These are phyloP conservation scores for Penicillium thymicola DNA, from an alignment of 2,329 filamentous ascomycete genomes.

Conservation along the genomic window DNA sequence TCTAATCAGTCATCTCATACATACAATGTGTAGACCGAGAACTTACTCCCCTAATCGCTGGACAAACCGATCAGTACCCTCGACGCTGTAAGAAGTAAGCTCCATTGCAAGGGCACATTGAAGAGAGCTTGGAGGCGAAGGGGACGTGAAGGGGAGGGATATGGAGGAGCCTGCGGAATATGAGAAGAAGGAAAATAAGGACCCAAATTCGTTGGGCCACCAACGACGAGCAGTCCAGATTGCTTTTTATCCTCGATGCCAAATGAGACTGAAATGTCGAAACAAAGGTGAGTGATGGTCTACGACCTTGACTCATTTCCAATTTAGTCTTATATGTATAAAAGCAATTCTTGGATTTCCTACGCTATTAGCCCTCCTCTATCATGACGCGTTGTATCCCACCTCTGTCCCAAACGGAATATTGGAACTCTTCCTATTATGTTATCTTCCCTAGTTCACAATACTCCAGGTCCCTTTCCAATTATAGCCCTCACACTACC, in stretches of 20 bases:
- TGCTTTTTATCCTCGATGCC: neutral
- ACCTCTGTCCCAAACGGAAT: neutral
- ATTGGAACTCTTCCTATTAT: neutral
- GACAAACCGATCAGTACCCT: neutral
- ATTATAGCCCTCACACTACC: neutral
- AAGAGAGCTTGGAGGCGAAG: neutral
- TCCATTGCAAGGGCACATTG: neutral
- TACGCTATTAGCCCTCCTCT: neutral
- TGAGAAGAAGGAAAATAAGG: neutral
- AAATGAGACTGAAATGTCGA: neutral
- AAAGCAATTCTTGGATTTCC: no score
- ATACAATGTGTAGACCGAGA: neutral
- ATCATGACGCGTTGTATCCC: neutral
- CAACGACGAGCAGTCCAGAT: neutral
- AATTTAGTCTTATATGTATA: no score
- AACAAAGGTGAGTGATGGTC: neutral
- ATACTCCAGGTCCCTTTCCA: neutral
- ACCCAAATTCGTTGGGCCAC: neutral
- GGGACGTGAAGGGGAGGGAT: no score
- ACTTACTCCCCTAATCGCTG: neutral
- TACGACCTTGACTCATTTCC: neutral
- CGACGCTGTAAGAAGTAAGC: neutral
- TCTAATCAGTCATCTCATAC: neutral
- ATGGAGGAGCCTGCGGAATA: neutral
- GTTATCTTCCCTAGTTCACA: neutral